Evolutionary conservation across 805 yeast species (phyloP).

Genomic region (Gaillardinia entomophila): DNA sequence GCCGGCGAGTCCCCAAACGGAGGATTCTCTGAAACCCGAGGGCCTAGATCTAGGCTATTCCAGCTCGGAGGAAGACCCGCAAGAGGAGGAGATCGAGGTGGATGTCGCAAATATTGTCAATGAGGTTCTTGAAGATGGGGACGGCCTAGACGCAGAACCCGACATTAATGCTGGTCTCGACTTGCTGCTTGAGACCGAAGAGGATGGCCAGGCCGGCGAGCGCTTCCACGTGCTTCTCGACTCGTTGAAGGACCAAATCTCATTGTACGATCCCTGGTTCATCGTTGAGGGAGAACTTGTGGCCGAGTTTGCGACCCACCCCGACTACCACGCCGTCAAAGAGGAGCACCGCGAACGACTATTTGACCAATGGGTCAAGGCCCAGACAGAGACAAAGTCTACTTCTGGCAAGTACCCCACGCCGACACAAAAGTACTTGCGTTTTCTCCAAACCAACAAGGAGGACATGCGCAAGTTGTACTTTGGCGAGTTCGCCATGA

Average conservation of each 20-base stretch:
- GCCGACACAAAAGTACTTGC: conserved; percentile 13
- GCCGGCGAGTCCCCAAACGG: neutral
- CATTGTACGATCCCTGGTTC: conserved; percentile 32
- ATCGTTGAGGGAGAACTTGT: conserved; percentile 32
- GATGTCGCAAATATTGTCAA: neutral
- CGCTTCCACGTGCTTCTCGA: conserved; percentile 24
- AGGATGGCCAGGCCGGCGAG: conserved; percentile 1
- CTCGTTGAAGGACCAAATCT: conserved; percentile 15
- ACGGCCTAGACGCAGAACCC: neutral
- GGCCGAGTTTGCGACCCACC: conserved; percentile 17
- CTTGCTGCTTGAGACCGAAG: too few relatives aligned
- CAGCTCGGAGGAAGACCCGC: conserved; percentile 1
- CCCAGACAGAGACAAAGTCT: too few relatives aligned
- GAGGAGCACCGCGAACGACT: conserved; percentile 13
- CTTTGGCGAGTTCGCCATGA: conserved; percentile 21
- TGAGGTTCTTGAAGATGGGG: neutral
- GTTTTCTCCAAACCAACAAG: conserved; percentile 24
- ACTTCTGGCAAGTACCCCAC: conserved; percentile 13
- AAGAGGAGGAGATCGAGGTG: conserved; percentile 1
- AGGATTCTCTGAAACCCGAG: neutral
- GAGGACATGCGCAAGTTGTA: conserved; percentile 18
- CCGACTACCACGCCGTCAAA: conserved; percentile 22
- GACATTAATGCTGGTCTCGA: conserved; percentile 5
- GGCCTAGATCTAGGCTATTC: conserved; percentile 8
- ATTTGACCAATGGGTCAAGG: conserved; percentile 21